Conservation (phyloP, 2,329 filamentous ascomycete genomes). For the Sporothrix phasma region DNA sequence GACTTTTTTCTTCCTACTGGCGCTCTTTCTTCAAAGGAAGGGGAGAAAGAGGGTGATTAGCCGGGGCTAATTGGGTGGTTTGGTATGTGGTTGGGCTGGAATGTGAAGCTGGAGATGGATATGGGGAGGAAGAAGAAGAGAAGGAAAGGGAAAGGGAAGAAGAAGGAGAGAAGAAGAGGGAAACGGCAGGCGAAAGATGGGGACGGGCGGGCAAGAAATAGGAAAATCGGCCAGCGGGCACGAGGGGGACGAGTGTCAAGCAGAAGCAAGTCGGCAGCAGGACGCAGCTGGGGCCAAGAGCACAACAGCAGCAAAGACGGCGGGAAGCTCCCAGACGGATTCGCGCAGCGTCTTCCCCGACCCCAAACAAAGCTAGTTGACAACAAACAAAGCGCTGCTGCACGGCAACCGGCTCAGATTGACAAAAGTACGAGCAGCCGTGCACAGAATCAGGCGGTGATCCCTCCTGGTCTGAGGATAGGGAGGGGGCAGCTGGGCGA, state of each 20-base stretch:
- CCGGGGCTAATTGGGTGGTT: conserved; percentile 8
- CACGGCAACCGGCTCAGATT: conserved; percentile 11
- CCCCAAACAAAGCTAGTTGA: conserved; percentile 9
- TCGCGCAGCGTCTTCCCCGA: not conserved
- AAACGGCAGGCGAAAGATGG: conserved; percentile 15
- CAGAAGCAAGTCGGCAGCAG: not conserved
- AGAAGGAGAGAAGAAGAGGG: conserved; percentile 13
- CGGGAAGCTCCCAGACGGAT: not conserved
- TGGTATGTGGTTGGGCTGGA: conserved; percentile 17
- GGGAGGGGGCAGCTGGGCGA: not conserved
- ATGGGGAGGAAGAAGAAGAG: conserved; percentile 13
- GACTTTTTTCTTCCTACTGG: conserved; percentile 27
- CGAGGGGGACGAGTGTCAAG: not conserved
- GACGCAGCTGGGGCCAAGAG: not conserved
- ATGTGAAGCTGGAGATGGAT: conserved; percentile 23
- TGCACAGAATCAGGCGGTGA: not conserved
- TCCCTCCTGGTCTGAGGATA: conserved; percentile 1
- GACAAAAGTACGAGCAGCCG: not conserved
- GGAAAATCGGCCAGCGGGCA: conserved; percentile 8
- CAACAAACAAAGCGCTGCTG: conserved; percentile 13
- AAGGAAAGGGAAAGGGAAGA: conserved; percentile 14
- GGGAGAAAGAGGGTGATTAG: conserved; percentile 32
- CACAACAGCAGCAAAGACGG: not conserved
- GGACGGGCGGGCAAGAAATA: conserved; percentile 17
- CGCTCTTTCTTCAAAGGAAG: conserved; percentile 46